These are phyloP conservation scores for Emmonsiellopsis sp. DNA, from an alignment of 2,329 filamentous ascomycete genomes.

Conservation along the genomic window DNA sequence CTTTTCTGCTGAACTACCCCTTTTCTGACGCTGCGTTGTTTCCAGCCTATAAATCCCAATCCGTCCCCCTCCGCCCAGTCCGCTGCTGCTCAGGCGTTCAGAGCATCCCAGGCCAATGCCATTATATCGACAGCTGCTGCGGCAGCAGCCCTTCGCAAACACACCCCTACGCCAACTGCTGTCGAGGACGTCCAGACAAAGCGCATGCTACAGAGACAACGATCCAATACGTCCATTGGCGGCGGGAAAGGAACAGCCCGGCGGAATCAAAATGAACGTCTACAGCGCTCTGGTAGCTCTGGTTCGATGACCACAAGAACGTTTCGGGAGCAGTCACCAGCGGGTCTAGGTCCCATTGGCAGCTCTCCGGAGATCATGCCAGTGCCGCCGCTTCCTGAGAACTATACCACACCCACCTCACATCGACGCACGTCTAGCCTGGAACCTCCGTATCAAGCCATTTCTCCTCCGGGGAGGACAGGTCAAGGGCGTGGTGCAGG, in stretches of 20 bases:
- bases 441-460: slow-evolving; percentile 40
- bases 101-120: slow-evolving; percentile 53
- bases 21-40: neutral
- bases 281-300: slow-evolving; percentile 60
- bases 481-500: slow-evolving; percentile 24
- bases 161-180: slow-evolving; percentile 67
- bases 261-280: slow-evolving; percentile 30
- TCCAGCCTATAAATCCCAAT: slow-evolving; percentile 53
- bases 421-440: slow-evolving; percentile 42
- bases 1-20: neutral
- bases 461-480: slow-evolving; percentile 32
- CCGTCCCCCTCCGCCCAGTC: slow-evolving; percentile 67
- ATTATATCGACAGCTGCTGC: slow-evolving; percentile 78
- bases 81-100: slow-evolving; percentile 73
- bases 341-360: slow-evolving; percentile 35
- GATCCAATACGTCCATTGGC: slow-evolving; percentile 60
- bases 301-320: slow-evolving; percentile 83
- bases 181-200: slow-evolving; percentile 82
- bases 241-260: slow-evolving; percentile 34
- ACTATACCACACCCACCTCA: slow-evolving; percentile 27
- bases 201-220: slow-evolving; percentile 64
- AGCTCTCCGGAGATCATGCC: slow-evolving; percentile 50
- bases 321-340: slow-evolving; percentile 68
- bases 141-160: slow-evolving; percentile 70
- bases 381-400: slow-evolving; percentile 62